Evolutionary conservation across 2,329 filamentous ascomycete species (phyloP), one percentile per base, ranked within the genome.

Genomic region (Stemphylium beticola): DNA sequence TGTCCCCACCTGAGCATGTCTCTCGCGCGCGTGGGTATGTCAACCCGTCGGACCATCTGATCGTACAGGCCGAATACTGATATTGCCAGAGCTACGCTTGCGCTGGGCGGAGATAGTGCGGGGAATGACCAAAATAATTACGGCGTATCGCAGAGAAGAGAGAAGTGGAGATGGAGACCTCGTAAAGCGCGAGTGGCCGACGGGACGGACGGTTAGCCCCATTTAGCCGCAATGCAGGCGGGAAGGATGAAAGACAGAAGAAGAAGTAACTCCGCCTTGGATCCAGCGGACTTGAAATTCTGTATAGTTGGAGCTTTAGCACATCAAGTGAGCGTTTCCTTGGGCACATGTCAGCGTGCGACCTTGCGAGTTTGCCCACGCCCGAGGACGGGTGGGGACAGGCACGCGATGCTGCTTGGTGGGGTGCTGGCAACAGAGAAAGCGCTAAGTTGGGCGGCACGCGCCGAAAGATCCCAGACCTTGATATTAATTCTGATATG

Each of bases 1-100:
- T 38, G 26, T 46, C 52, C 60, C 51, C 64, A 66, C 66, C 64
- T 68, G 63, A 65, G 60, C 37, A 50, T 49, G 41, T 49, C 39
- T 47, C 40, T 14, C 51, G 49, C 29, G 57, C 62, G 58, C 60
- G 57, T 66, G 63, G 53, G 54, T 49, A 41, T 58, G 64, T 67
- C 63, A 69, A 64, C 59, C 50, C 55, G 49, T 40, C 47, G 49
- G 51, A 45, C 53, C 62, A 63, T 60, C 59, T 69, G 63, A 66
- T 61, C 56, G 49, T 29, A 26, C 40, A 45, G 26, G 22, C 45
- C 22, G 43, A 32, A 43, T 22, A 36, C 37, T 34, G 18, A 42
- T 38, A 47, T 50, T 55, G 34, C 48, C 42, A 49, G 48, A 57
- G 33, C 22, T 47, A 40, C 46, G 38, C 41, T 38, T 47, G 43